A percentile compares a stretch with the other conserved stretches of the same genome.
Conservation (phyloP, 257 asterid genomes). For the Marsdenia floribunda region DNA sequence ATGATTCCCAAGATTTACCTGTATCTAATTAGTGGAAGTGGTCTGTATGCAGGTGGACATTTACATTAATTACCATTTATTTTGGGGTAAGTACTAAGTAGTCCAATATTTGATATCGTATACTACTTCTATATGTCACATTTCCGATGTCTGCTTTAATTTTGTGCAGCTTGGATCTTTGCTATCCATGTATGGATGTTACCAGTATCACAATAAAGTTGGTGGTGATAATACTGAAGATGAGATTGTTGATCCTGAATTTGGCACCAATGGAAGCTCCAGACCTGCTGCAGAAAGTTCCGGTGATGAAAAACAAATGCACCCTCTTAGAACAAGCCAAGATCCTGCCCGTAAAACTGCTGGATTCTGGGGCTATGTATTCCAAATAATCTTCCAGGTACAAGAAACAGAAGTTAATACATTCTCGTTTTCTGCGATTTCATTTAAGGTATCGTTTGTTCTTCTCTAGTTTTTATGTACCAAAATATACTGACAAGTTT, state of each 20-base stretch:
- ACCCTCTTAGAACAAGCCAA: conserved; percentile 22
- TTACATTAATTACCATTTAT: conserved; percentile 64
- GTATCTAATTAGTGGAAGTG: conserved; percentile 8
- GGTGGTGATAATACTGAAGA: conserved; percentile 16
- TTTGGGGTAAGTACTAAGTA: conserved; percentile 59
- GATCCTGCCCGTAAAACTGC: conserved; percentile 44
- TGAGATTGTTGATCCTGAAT: conserved; percentile 41
- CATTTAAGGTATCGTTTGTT: not conserved
- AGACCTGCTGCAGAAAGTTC: conserved; percentile 14
- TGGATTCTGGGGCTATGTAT: conserved; percentile 60
- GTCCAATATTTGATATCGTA: not conserved
- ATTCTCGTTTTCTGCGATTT: not conserved
- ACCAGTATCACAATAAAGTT: conserved; percentile 28
- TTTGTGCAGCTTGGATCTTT: conserved; percentile 69
- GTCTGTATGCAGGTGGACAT: conserved; percentile 72
- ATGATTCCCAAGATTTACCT: not conserved
- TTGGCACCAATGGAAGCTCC: conserved; percentile 30
- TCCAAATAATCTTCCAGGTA: conserved; percentile 92
- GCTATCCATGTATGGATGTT: conserved; percentile 74
- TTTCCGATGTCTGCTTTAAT: not conserved
- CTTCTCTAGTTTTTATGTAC: not conserved
- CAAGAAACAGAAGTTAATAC: not conserved
- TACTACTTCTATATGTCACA: not conserved
- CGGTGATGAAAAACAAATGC: conserved; percentile 27
- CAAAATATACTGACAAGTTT: not conserved